Evolutionary conservation across 2,329 filamentous ascomycete species (phyloP).

Genomic region (Amauroascus verrucosus): DNA sequence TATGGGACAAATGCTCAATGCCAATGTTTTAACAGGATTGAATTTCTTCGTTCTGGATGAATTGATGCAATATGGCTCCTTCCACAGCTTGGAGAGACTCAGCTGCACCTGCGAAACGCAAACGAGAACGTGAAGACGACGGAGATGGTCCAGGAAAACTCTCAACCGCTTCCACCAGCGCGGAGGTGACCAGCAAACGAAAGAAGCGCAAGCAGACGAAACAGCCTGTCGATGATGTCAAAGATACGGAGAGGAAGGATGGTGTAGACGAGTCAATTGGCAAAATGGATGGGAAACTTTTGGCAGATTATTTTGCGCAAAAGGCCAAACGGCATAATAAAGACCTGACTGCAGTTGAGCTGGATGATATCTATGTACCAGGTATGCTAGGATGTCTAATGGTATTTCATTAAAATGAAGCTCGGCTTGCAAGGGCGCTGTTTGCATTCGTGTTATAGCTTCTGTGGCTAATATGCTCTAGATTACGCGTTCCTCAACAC

Average conservation of each 20-base stretch:
- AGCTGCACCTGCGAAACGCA: conserved; percentile 2
- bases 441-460: neutral
- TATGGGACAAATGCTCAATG: neutral
- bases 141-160: conserved; percentile 24
- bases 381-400: conserved; percentile 41
- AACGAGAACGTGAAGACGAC: conserved; percentile 19
- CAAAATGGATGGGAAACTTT: conserved; percentile 68
- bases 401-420: neutral
- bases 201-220: conserved; percentile 19
- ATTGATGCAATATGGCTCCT: neutral
- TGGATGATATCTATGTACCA: conserved; percentile 70
- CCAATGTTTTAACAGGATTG: neutral
- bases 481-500: conserved; percentile 70
- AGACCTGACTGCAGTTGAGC: conserved; percentile 71
- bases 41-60: neutral
- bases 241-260: conserved; percentile 50
- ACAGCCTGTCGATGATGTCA: conserved; percentile 23
- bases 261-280: conserved; percentile 71
- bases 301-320: conserved; percentile 78
- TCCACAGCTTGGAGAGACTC: neutral
- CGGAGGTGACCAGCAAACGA: conserved; percentile 15
- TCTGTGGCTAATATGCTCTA: conserved; percentile 27
- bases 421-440: neutral
- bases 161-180: conserved; percentile 13
- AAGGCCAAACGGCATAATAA: conserved; percentile 66